Base-by-base conservation (phyloP, 1,284 basidiomycete genomes). In the Tilletia caries region DNA sequence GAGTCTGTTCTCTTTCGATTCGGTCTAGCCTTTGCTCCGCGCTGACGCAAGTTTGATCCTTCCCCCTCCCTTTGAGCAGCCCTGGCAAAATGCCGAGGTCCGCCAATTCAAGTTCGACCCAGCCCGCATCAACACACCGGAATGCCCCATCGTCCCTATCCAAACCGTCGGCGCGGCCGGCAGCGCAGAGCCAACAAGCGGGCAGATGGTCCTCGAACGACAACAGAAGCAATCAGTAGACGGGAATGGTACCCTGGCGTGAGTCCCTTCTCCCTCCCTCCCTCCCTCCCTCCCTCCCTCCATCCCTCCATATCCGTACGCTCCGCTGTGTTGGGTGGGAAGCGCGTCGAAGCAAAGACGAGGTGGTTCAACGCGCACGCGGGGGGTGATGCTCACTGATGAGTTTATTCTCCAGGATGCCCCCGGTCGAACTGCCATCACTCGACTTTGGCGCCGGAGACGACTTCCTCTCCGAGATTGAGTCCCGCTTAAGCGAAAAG, bases 11-110 rank as follows among this genome's bases (percentile, higher is more conserved):
- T n/a, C 25, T 29, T 23, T 54, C 52, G 8, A 10, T 29, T 29
- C 8, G 6, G n/a, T 12, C 12, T 29, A n/a, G n/a, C n/a, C n/a
- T n/a, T n/a, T n/a, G n/a, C n/a, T n/a, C n/a, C 4, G 29, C 2
- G 13, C 10, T 32, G 1, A 33, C 58, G 18, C 6, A 20, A 10
- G 13, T 3, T 20, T 65, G 23, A 37, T 29, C 37, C 8, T 13
- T 27, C 37, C 65, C 65, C 27, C 32, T 66, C 25, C 44, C 15
- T 50, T 25, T 43, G 29, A 20, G 18, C 64, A 74, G 32, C 66
- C 68, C 2, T 83, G 80, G 81, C 80, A 77, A 68, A 82, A 82
- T 60, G 81, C 82, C 64, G 81, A 83, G 66, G 78, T 81, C 25
- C 74, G 77, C 20, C 71, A 74, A 15, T 83, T 76, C 70, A 71